Evolutionary conservation across 345 rosid genomes (phyloP).

Genomic region (Euclidium syriacum): DNA sequence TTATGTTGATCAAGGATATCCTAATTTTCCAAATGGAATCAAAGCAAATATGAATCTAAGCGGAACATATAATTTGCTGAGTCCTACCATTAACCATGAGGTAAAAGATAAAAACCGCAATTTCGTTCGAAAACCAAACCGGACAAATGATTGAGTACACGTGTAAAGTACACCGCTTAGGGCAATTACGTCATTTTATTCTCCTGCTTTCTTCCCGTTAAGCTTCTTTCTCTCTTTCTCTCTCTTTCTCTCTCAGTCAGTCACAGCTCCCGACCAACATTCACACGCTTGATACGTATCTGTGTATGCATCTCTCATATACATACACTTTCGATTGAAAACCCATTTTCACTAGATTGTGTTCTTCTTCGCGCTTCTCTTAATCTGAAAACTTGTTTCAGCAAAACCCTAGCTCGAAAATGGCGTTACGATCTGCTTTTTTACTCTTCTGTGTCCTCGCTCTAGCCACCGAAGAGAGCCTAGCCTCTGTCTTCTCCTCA

Average conservation of each 20-base stretch:
- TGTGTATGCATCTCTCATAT: neutral
- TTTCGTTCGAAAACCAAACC: neutral
- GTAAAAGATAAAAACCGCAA: neutral
- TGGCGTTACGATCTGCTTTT: slow-evolving; percentile 30
- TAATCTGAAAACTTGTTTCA: slow-evolving; percentile 1
- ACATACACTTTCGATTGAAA: neutral
- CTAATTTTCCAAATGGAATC: no score
- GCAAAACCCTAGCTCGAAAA: slow-evolving; percentile 25
- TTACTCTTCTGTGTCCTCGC: slow-evolving; percentile 11
- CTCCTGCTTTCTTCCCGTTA: slow-evolving; percentile 28
- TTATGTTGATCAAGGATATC: no score
- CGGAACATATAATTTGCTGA: no score
- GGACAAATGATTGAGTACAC: slow-evolving; percentile 18
- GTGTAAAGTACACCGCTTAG: slow-evolving; percentile 18
- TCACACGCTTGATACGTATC: slow-evolving; percentile 7
- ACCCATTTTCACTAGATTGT: neutral
- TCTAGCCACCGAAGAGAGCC: neutral
- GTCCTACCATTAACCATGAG: no score
- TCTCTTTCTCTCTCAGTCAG: slow-evolving; percentile 6
- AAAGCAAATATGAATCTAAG: no score
- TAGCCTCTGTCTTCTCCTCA: slow-evolving; percentile 40
- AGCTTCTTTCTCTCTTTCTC: neutral
- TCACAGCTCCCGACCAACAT: slow-evolving; percentile 18
- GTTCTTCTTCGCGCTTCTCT: neutral
- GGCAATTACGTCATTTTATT: slow-evolving; percentile 6